phyloP scores from a whole-genome alignment of 176 grass and related monocot genomes.

The Oryza glaberrima region DNA sequence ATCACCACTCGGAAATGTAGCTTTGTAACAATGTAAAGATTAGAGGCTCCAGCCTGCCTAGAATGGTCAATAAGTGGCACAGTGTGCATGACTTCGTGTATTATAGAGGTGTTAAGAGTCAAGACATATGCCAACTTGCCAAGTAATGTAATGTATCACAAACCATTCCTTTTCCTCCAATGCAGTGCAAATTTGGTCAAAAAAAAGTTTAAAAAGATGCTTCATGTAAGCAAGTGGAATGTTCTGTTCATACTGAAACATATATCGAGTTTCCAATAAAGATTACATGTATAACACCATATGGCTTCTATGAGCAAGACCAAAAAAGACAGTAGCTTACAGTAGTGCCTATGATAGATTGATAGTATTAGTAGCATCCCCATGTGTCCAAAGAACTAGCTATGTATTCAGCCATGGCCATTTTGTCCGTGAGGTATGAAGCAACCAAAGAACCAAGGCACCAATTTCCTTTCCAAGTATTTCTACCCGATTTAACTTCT shows the following conservation, averaged over 20 bases:
- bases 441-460: constrained; percentile 23
- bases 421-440: constrained; percentile 24
- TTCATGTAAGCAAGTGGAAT: background rate
- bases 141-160: background rate
- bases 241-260: constrained; percentile 20
- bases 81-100: constrained; percentile 6
- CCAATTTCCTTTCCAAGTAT: constrained; percentile 9
- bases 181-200: constrained; percentile 23
- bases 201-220: background rate
- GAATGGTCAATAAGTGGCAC: constrained; percentile 38
- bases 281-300: background rate
- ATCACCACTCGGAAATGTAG: constrained; percentile 61
- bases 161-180: constrained; percentile 24
- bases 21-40: constrained; percentile 48
- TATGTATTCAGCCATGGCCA: constrained; percentile 21
- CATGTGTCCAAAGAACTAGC: constrained; percentile 20
- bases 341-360: background rate
- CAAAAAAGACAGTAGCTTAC: background rate
- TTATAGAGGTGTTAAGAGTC: constrained; percentile 6
- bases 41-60: background rate
- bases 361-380: background rate
- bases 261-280: constrained; percentile 3
- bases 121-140: background rate
- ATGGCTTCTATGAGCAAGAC: background rate
- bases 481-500: background rate